Base-by-base conservation (phyloP, 164 flowering plant species). In the Nymphaea colorata region DNA sequence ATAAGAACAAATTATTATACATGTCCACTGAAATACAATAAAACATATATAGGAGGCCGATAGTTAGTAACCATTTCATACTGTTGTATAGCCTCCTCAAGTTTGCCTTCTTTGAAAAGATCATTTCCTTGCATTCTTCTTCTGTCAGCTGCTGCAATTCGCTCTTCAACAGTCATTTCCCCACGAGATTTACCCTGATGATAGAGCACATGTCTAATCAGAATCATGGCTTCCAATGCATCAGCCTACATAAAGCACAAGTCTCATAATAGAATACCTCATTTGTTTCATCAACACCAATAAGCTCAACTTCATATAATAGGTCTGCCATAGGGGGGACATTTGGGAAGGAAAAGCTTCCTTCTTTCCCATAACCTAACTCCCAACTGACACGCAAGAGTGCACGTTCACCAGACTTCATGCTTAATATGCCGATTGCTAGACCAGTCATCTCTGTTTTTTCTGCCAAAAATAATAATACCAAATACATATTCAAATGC, bases 51-150 rank as follows among this genome's bases (percentile, higher is more conserved):
- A 55, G 70, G 69, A 71, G 71, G 67, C 43, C 64, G 4, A 25
- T 25, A 69, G 67, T 74, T 62, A 61, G 70, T 76, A 70, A 91
- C 99, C 99, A 91, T 94, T 86, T 90, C 95, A 82, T 91, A 94
- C 81, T 94, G 99, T 79, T 89, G 96, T 90, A 88, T 90, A 66
- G 99, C 99, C 86, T 86, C 97, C 78, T 90, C 99, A 64, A 91
- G 76, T 73, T 90, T 94, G 42, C 91, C 96, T 57, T 90, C 96
- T 75, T 88, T 88, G 79, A 91, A 94, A 42, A 82, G 73, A 69
- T 67, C 80, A 82, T 94, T 94, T 57, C 99, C 99, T 75, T 90
- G 91, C 90, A 86, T 90, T 78, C 84, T 91, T 81, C 98, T 82
- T 64, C 89, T 72, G 68, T 91, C 99, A 44, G 98, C 98, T 59